phyloP scores from a whole-genome alignment of 2,329 filamentous ascomycete species.

The Dryadomyces quercus-mongolicae region DNA sequence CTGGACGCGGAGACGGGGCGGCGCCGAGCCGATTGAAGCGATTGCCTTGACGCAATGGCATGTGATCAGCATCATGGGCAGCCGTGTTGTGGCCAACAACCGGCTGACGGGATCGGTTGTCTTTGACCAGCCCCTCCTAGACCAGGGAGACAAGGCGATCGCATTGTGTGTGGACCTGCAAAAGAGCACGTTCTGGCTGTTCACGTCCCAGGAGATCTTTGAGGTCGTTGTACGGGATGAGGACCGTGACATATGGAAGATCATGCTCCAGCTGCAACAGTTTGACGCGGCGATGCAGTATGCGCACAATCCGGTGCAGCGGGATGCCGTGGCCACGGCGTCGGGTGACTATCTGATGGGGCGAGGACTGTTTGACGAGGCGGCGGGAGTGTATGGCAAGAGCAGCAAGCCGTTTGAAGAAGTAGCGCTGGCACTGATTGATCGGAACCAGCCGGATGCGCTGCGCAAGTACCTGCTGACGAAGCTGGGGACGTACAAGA shows the following conservation, averaged over 20 bases:
- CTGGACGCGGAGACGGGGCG: slow-evolving; percentile 47
- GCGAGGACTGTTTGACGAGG: slow-evolving; percentile 73
- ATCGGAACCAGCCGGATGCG: slow-evolving; percentile 81
- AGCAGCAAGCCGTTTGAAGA: slow-evolving; percentile 97
- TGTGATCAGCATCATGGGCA: slow-evolving; percentile 70
- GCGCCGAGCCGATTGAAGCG: slow-evolving; percentile 63
- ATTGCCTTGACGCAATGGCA: slow-evolving; percentile 91
- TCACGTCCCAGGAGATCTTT: slow-evolving; percentile 82
- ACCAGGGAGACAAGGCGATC: slow-evolving; percentile 66
- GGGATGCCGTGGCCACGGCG: slow-evolving; percentile 80
- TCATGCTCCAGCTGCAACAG: slow-evolving; percentile 75
- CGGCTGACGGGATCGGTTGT: slow-evolving; percentile 74
- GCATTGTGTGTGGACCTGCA: slow-evolving; percentile 80
- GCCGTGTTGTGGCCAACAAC: slow-evolving; percentile 73
- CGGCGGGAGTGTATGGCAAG: slow-evolving; percentile 80
- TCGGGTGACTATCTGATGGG: slow-evolving; percentile 80
- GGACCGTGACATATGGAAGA: slow-evolving; percentile 86
- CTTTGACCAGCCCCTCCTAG: slow-evolving; percentile 78
- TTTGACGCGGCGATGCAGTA: slow-evolving; percentile 83
- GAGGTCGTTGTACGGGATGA: slow-evolving; percentile 88
- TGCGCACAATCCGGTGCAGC: slow-evolving; percentile 68
- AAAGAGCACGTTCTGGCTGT: slow-evolving; percentile 96
- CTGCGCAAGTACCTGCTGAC: slow-evolving; percentile 79
- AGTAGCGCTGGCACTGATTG: slow-evolving; percentile 81
- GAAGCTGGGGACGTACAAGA: slow-evolving; percentile 72